Base-by-base conservation (phyloP, 1,139 yeast species). In the Debaryomycetaceae sp. region DNA sequence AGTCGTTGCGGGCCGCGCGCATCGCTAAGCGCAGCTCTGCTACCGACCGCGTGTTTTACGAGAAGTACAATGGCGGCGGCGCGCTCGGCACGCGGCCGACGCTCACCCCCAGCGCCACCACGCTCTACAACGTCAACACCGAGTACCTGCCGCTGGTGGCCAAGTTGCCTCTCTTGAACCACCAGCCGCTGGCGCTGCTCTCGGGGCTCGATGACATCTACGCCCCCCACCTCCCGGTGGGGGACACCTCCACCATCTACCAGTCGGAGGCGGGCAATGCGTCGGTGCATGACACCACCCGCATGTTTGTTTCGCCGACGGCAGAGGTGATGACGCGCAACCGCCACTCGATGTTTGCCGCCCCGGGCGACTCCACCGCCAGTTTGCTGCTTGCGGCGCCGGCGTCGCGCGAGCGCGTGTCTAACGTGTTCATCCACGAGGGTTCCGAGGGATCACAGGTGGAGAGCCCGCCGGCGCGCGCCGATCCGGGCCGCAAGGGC, bases 241-340 rank as follows among this genome's bases (percentile, higher is more conserved):
- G 67, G n/a, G 71, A 64, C 34, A 53, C 51, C 26, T 59, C 67
- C 6, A 62, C 67, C 15, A 54, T 63, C 23, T 58, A 61, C 39
- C 56, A 55, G 28, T 48, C 60, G n/a, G 68, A 62, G 19, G 46
- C 49, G 3, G 59, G 56, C 10, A 55, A 43, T 13, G 54, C 68
- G 2, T 46, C 65, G 15, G 62, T 61, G 35, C 60, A 61, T 36
- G 74, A 67, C 41, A 51, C 65, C 43, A 66, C 73, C 31, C 63
- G 56, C 37, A 68, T 82, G 71, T 83, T 79, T 51, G 75, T 83
- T 35, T 81, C 91, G 4, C 94, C 94, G 22, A 83, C 93, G 2
- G 83, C 81, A 13, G 88, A 82, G 48, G 82, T 80, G 23, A 73
- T 78, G 76, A 65, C 65, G 38, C 69, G 61, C 38, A 61, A 59